These are phyloP conservation scores for Fusarium sp. DNA, from an alignment of 2,329 filamentous ascomycete genomes.

Conservation along the genomic window DNA sequence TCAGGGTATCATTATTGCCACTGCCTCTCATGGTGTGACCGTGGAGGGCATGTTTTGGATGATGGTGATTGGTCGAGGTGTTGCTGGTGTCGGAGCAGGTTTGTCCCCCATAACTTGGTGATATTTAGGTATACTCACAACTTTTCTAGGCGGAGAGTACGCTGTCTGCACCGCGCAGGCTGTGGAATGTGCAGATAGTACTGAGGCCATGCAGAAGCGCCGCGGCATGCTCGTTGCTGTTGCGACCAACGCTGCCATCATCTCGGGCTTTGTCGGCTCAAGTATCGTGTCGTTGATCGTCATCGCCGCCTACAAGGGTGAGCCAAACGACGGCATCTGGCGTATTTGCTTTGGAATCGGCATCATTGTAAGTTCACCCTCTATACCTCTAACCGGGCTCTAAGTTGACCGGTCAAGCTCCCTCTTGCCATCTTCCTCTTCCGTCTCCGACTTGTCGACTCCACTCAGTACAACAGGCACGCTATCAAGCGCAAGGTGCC, in stretches of 20 bases:
- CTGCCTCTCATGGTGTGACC: slow-evolving; percentile 58
- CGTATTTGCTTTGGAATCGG: slow-evolving; percentile 63
- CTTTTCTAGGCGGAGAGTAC: background rate
- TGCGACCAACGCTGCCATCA: slow-evolving; percentile 39
- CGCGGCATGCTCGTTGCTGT: slow-evolving; percentile 6
- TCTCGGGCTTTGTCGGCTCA: slow-evolving; percentile 58
- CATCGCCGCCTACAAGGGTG: slow-evolving; percentile 4
- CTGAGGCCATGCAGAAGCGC: slow-evolving; percentile 3
- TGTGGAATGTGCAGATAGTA: slow-evolving; percentile 2
- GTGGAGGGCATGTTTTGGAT: slow-evolving; percentile 65
- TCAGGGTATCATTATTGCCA: slow-evolving; percentile 53
- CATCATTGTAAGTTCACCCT: slow-evolving; percentile 44
- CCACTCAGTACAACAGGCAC: slow-evolving; percentile 61
- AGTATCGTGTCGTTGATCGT: slow-evolving; percentile 56
- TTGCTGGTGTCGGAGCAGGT: slow-evolving; percentile 62
- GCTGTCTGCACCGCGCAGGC: background rate
- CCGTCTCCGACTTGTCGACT: slow-evolving; percentile 65
- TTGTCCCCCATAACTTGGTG: slow-evolving; percentile 49
- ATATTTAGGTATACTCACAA: too few species aligned
- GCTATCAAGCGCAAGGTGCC: slow-evolving; percentile 65
- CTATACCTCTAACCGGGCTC: too few species aligned
- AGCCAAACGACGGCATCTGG: slow-evolving; percentile 53
- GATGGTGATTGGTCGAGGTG: slow-evolving; percentile 61
- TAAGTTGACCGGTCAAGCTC: slow-evolving; percentile 37
- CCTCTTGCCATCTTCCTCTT: slow-evolving; percentile 68